These are phyloP conservation scores for Magnusiomyces sp. DNA, from an alignment of 1,139 yeast species.

Conservation along the genomic window DNA sequence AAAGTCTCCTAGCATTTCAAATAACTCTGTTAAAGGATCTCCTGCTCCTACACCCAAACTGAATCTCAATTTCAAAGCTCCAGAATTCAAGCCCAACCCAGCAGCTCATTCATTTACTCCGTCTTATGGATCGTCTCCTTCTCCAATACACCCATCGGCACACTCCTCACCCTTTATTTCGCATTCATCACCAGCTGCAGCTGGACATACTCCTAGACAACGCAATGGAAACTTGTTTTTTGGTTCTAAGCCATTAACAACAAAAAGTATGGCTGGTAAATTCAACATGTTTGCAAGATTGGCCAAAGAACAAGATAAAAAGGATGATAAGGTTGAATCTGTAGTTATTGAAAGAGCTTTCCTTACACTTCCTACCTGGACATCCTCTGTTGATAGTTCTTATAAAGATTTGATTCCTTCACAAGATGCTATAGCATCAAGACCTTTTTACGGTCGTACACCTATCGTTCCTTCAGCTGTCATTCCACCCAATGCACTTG, in stretches of 20 bases:
- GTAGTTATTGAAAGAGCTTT: constrained; percentile 54
- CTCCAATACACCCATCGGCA: constrained; percentile 1
- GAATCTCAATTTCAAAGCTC: constrained; percentile 48
- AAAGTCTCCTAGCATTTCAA: constrained; percentile 9
- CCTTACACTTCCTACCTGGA: constrained; percentile 77
- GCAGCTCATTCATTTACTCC: constrained; percentile 69
- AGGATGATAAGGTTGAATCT: constrained; percentile 29
- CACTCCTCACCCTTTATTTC: constrained; percentile 15
- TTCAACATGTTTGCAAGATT: constrained; percentile 51
- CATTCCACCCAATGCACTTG: constrained; percentile 15
- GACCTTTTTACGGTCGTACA: constrained; percentile 14
- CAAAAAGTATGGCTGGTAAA: constrained; percentile 35
- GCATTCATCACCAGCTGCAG: constrained; percentile 9
- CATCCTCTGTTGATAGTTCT: constrained; percentile 22
- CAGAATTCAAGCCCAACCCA: constrained; percentile 62
- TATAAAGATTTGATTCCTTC: constrained; percentile 19
- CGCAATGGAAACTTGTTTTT: constrained; percentile 29
- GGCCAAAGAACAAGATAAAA: constrained; percentile 25
- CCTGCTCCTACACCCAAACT: constrained; percentile 17
- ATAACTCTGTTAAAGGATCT: constrained; percentile 9
- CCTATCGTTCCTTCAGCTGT: constrained; percentile 15
- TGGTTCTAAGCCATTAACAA: constrained; percentile 45
- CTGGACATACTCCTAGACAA: constrained; percentile 6
- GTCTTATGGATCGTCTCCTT: constrained; percentile 27
- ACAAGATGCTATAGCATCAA: constrained; percentile 1